Percentiles rank a stretch among this genome's conserved stretches.
These are phyloP conservation scores for Oryza australiensis DNA, from an alignment of 176 grass and related monocot genomes.

Conservation along the genomic window DNA sequence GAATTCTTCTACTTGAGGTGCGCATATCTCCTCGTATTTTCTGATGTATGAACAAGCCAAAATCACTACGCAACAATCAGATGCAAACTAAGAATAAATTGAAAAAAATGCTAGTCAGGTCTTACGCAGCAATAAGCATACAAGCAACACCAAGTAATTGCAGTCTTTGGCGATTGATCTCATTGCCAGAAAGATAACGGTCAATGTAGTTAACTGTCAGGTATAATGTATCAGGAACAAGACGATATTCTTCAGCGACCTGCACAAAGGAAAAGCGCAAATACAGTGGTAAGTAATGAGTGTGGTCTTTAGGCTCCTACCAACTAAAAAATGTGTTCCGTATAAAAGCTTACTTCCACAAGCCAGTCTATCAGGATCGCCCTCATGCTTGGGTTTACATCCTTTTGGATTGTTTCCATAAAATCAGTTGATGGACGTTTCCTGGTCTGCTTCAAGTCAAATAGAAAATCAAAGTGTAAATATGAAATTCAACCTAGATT, in stretches of 20 bases:
- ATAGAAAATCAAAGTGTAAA: background rate
- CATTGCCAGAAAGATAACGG: slow-evolving; percentile 89
- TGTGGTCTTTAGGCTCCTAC: background rate
- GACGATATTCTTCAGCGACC: slow-evolving; percentile 95
- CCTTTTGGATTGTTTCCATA: slow-evolving; percentile 89
- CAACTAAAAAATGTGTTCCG: background rate
- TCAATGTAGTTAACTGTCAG: slow-evolving; percentile 96
- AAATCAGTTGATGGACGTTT: slow-evolving; percentile 85
- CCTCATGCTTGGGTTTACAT: slow-evolving; percentile 91
- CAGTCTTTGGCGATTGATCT: slow-evolving; percentile 85
- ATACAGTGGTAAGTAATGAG: background rate
- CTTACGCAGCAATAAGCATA: slow-evolving; percentile 98
- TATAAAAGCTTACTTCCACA: slow-evolving; percentile 74
- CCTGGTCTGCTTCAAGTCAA: slow-evolving; percentile 55
- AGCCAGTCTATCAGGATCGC: slow-evolving; percentile 98
- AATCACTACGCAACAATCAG: slow-evolving; percentile 21
- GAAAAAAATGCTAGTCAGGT: slow-evolving; percentile 19
- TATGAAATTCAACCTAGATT: background rate
- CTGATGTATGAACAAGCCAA: slow-evolving; percentile 40
- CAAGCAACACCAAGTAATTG: slow-evolving; percentile 98
- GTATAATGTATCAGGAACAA: slow-evolving; percentile 92
- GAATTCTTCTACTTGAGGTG: slow-evolving; percentile 99
- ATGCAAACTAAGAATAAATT: slow-evolving; percentile 1
- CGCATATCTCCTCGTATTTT: slow-evolving; percentile 98
- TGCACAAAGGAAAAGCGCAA: slow-evolving; percentile 22